Percentiles rank a stretch among this genome's conserved stretches.
These are phyloP conservation scores for Gnomoniopsis smithogilvyi DNA, from an alignment of 2,329 filamentous ascomycete species.

Conservation along the genomic window DNA sequence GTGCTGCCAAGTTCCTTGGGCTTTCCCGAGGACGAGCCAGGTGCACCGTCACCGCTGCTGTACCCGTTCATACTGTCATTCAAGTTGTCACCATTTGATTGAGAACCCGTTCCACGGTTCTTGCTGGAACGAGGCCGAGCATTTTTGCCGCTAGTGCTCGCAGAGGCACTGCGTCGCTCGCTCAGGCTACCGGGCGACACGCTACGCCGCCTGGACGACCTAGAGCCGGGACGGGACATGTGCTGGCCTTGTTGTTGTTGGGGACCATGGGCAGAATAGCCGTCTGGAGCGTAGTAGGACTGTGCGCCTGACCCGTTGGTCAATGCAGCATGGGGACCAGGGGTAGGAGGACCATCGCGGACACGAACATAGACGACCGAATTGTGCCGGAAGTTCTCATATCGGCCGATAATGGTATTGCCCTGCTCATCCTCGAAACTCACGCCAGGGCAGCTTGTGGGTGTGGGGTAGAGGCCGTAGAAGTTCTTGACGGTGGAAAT, in stretches of 20 bases:
- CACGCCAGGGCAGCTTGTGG: conserved; percentile 69
- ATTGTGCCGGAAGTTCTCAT: conserved; percentile 90
- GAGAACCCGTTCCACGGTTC: conserved; percentile 51
- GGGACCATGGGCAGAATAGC: conserved; percentile 42
- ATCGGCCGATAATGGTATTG: conserved; percentile 88
- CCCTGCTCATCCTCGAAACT: conserved; percentile 92
- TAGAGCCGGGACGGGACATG: conserved; percentile 65
- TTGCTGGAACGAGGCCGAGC: conserved; percentile 67
- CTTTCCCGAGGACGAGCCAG: conserved; percentile 73
- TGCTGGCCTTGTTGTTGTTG: conserved; percentile 58
- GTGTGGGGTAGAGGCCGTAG: conserved; percentile 86
- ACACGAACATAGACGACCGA: conserved; percentile 93
- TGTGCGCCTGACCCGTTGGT: conserved; percentile 49
- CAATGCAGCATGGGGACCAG: conserved; percentile 49
- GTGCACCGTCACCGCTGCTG: conserved; percentile 82
- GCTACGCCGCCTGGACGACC: conserved; percentile 73
- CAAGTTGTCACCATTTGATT: conserved; percentile 55
- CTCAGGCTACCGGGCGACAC: conserved; percentile 67
- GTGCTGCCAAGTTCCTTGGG: conserved; percentile 88
- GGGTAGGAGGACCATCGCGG: conserved; percentile 56
- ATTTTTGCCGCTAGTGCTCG: conserved; percentile 61
- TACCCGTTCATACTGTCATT: conserved; percentile 70
- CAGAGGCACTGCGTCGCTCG: conserved; percentile 75
- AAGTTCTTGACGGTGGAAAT: conserved; percentile 99
- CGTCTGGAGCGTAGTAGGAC: conserved; percentile 55